Percentiles rank a stretch among this genome's conserved stretches.
These are phyloP conservation scores for Coccomyxa sp. DNA, from an alignment of 139 green algal species.

Conservation along the genomic window DNA sequence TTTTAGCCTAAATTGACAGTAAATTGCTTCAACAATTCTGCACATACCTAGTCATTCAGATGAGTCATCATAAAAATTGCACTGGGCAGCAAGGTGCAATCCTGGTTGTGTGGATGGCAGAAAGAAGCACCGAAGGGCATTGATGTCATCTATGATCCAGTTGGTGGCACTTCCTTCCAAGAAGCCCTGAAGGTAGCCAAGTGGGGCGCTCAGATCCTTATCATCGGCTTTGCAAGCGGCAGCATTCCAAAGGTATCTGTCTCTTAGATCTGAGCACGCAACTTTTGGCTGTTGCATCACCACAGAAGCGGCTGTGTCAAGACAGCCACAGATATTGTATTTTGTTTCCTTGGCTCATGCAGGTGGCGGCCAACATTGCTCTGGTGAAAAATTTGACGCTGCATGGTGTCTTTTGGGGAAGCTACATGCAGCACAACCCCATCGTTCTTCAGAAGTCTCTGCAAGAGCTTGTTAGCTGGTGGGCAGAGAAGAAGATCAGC, in stretches of 20 bases:
- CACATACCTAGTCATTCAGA: too few species aligned
- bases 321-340: neutral
- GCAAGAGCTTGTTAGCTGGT: constrained; percentile 47
- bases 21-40: too few species aligned
- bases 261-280: neutral
- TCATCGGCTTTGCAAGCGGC: constrained; percentile 80
- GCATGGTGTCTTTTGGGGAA: constrained; percentile 73
- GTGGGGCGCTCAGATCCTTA: constrained; percentile 78
- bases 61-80: too few species aligned
- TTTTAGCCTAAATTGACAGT: too few species aligned
- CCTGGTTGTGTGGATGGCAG: neutral
- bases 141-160: constrained; percentile 79
- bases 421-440: constrained; percentile 57
- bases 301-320: neutral
- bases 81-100: too few species aligned
- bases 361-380: constrained; percentile 71
- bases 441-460: constrained; percentile 50
- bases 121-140: constrained; percentile 39
- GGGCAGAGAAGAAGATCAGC: constrained; percentile 37
- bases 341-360: neutral
- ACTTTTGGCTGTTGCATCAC: neutral
- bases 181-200: constrained; percentile 54
- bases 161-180: constrained; percentile 66
- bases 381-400: constrained; percentile 84
- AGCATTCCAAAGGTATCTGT: constrained; percentile 46